Conservation (phyloP, 2,329 filamentous ascomycete genomes). For the Penicillium crustosum region DNA sequence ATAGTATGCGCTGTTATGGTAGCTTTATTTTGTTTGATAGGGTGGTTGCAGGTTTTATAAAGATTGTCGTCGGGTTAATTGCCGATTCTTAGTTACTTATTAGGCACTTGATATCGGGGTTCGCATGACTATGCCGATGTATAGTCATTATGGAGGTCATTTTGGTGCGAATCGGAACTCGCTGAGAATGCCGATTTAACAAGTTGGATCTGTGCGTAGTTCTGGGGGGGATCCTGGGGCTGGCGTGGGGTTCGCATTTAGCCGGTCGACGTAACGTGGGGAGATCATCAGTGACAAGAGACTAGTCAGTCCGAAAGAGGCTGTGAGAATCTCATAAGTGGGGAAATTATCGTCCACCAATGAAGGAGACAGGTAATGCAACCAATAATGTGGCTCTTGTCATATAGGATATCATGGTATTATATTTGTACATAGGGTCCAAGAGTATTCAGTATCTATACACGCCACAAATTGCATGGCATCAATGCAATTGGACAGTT, state of each 20-base stretch:
- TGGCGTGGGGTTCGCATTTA: conserved; percentile 7
- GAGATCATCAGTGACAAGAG: not conserved
- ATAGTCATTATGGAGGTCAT: not conserved
- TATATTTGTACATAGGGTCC: conserved; percentile 4
- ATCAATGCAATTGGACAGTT: not conserved
- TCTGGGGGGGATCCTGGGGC: not conserved
- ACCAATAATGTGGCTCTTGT: not conserved
- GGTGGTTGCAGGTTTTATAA: not conserved
- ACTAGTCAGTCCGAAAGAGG: not conserved
- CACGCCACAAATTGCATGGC: not conserved
- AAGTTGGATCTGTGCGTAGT: not conserved
- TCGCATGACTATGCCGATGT: not conserved
- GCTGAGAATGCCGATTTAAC: conserved; percentile 8
- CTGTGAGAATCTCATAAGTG: conserved; percentile 2
- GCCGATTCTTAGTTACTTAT: not conserved
- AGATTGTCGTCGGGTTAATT: not conserved
- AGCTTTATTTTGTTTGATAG: not conserved
- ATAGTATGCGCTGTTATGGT: not conserved
- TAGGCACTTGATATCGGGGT: not conserved
- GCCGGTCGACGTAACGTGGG: conserved; percentile 5
- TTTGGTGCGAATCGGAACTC: not conserved
- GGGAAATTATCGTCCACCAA: conserved; percentile 11
- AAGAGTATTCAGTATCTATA: conserved; percentile 3
- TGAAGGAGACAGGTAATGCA: not conserved
- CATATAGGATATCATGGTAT: conserved; percentile 1